phyloP scores from a whole-genome alignment of 495 filamentous ascomycete species.

The Pseudomonodictys pantanalensis region DNA sequence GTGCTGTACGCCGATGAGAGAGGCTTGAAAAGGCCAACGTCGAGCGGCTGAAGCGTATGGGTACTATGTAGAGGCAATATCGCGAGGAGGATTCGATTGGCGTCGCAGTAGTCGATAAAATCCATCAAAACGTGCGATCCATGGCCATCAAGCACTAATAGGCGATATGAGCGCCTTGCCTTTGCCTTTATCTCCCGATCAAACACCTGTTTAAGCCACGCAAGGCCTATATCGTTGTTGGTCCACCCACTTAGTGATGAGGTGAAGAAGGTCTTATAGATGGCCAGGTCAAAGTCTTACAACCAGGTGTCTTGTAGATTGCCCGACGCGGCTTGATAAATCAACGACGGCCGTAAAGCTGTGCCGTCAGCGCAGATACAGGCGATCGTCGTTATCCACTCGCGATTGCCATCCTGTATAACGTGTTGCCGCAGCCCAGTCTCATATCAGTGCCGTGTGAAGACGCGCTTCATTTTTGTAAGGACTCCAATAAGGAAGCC shows the following conservation, averaged over 20 bases:
- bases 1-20: neutral
- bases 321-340: conserved; percentile 17
- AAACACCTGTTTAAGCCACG: conserved; percentile 28
- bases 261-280: conserved; percentile 11
- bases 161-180: conserved; percentile 10
- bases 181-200: conserved; percentile 20
- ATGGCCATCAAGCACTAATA: conserved; percentile 31
- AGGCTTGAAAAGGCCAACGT: conserved; percentile 8
- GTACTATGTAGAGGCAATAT: conserved; percentile 26
- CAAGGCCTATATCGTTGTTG: conserved; percentile 23
- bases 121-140: conserved; percentile 18
- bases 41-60: conserved; percentile 26
- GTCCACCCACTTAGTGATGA: conserved; percentile 23
- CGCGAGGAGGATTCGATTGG: conserved; percentile 18
- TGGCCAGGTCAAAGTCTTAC: conserved; percentile 6
- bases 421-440: conserved; percentile 3
- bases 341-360: conserved; percentile 19
- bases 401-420: conserved; percentile 19
- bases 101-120: conserved; percentile 26
- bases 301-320: conserved; percentile 20
- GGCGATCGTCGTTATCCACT: conserved; percentile 25
- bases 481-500: conserved; percentile 29
- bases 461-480: conserved; percentile 1
- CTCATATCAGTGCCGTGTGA: conserved; percentile 1
- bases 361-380: conserved; percentile 28